Conservation (phyloP, 225 moss, liverwort and hornwort species). For the Rhytidiadelphus loreus region DNA sequence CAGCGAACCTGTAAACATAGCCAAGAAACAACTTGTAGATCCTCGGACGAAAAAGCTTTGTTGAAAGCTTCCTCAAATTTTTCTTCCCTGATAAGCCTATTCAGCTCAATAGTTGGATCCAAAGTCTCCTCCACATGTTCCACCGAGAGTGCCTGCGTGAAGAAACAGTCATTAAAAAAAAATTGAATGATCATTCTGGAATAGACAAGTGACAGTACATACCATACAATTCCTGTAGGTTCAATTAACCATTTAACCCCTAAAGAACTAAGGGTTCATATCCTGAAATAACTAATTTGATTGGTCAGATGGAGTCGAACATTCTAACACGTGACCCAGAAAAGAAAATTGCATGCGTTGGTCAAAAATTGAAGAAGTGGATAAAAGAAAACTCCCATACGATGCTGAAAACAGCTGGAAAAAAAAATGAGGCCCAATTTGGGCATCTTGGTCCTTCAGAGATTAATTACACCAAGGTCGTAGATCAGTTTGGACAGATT, state of each 20-base stretch:
- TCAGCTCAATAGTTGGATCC: constrained; percentile 75
- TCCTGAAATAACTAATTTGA: background rate
- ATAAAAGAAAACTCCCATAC: background rate
- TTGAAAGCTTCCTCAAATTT: constrained; percentile 75
- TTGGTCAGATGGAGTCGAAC: background rate
- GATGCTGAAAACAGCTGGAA: background rate
- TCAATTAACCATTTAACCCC: background rate
- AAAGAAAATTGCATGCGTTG: background rate
- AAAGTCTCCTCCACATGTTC: constrained; percentile 62
- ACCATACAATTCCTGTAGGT: background rate
- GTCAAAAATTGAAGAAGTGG: background rate
- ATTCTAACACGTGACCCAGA: background rate
- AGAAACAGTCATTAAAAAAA: background rate
- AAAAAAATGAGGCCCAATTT: background rate
- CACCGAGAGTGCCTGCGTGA: constrained; percentile 48
- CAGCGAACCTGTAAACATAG: constrained; percentile 61
- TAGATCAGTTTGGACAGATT: background rate
- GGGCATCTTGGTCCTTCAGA: background rate
- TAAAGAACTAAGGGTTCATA: background rate
- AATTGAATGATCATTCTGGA: background rate
- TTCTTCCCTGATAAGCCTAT: constrained; percentile 49
- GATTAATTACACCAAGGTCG: too few relatives aligned
- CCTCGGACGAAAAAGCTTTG: constrained; percentile 52
- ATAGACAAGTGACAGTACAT: background rate
- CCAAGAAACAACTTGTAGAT: constrained; percentile 71